Evolutionary conservation across 306 rosid genomes (phyloP).

Genomic region (Datisca glomerata): DNA sequence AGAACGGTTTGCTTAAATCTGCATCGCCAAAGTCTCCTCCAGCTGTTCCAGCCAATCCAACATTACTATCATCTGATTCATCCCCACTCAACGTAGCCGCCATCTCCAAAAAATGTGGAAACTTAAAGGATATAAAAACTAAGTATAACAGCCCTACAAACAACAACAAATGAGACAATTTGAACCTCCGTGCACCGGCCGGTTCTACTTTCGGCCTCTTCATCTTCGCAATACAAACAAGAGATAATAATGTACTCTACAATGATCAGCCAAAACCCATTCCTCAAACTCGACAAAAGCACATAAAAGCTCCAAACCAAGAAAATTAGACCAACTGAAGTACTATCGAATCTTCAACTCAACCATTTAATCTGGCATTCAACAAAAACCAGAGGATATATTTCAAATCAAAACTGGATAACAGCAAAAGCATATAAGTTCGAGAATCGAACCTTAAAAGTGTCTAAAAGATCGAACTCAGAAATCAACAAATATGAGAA

Average conservation of each 20-base stretch:
- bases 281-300: not conserved
- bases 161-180: slow-evolving; percentile 59
- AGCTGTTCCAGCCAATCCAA: slow-evolving; percentile 28
- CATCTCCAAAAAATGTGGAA: slow-evolving; percentile 51
- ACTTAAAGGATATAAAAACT: slow-evolving; percentile 64
- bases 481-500: not conserved
- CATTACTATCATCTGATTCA: slow-evolving; percentile 24
- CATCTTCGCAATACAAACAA: slow-evolving; percentile 26
- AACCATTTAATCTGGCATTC: too few relatives aligned
- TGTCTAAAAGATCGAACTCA: not conserved
- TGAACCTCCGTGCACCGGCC: slow-evolving; percentile 54
- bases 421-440: too few relatives aligned
- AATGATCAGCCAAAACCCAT: slow-evolving; percentile 13
- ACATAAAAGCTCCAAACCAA: not conserved
- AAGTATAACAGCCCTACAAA: slow-evolving; percentile 59
- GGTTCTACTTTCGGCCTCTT: slow-evolving; percentile 64
- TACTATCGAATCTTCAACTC: not conserved
- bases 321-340: not conserved
- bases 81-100: slow-evolving; percentile 64
- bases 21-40: slow-evolving; percentile 28
- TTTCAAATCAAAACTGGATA: too few relatives aligned
- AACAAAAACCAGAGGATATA: too few relatives aligned
- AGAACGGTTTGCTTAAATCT: slow-evolving; percentile 51
- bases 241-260: slow-evolving; percentile 16
- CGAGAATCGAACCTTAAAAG: too few relatives aligned